Evolutionary conservation across 352 stramenopile species (phyloP).

Genomic region (Aphanomyces stellatus): DNA sequence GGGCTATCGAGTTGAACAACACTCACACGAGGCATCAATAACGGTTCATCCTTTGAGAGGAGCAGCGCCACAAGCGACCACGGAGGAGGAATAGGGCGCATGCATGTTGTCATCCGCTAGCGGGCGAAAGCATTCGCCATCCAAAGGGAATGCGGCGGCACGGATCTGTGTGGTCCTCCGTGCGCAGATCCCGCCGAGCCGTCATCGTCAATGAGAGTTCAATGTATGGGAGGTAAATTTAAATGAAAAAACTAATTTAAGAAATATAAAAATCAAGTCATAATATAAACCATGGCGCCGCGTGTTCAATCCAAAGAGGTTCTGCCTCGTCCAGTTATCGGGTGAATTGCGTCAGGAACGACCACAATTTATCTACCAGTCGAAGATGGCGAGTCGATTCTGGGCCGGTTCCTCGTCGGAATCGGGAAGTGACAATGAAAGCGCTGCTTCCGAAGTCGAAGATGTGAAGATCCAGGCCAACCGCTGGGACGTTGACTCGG

Average conservation of each 20-base stretch:
- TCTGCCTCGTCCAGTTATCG: constrained; percentile 11
- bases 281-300: neutral
- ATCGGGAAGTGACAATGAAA: constrained; percentile 65
- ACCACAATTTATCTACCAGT: constrained; percentile 1
- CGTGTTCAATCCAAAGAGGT: constrained; percentile 7
- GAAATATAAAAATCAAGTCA: neutral
- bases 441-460: constrained; percentile 65
- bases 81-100: no score
- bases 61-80: no score
- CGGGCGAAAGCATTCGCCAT: no score
- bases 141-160: no score
- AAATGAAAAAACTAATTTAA: neutral
- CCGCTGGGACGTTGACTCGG: constrained; percentile 66
- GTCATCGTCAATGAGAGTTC: no score
- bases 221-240: no score
- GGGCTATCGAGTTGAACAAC: no score
- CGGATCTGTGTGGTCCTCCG: no score
- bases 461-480: constrained; percentile 61
- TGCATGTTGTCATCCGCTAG: no score
- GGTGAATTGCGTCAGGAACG: neutral
- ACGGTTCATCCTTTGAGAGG: no score
- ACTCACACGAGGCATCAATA: no score
- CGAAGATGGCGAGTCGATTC: constrained; percentile 71
- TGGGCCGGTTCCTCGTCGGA: constrained; percentile 74
- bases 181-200: no score